Conservation (phyloP, 2,329 filamentous ascomycete species). For the Zymoseptoria tritici region DNA sequence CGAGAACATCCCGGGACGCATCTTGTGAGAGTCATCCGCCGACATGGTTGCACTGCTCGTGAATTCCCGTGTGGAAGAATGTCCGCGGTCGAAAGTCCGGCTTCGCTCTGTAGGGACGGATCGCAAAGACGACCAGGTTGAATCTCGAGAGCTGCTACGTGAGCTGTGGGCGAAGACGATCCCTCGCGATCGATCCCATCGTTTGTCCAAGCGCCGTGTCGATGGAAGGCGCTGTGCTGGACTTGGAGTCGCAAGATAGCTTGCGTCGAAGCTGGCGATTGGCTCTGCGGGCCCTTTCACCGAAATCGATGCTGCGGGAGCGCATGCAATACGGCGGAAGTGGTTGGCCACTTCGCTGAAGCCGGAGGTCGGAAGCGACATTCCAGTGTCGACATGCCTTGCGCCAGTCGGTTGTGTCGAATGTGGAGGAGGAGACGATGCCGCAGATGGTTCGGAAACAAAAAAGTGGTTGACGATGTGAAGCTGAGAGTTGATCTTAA, state of each 20-base stretch:
- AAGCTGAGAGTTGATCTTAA: background rate
- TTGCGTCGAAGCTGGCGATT: background rate
- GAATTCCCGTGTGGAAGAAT: background rate
- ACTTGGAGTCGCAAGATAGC: background rate
- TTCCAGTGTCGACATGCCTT: background rate
- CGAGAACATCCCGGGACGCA: background rate
- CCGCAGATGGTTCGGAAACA: background rate
- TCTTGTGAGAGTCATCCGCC: background rate
- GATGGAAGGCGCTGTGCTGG: slow-evolving; percentile 16
- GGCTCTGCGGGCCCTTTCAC: background rate
- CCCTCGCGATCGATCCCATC: slow-evolving; percentile 25
- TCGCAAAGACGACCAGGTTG: background rate
- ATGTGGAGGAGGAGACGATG: background rate
- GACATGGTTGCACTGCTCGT: background rate
- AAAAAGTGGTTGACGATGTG: background rate
- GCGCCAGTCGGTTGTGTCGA: background rate
- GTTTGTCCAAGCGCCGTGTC: slow-evolving; percentile 20
- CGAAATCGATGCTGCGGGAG: background rate
- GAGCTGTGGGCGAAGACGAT: slow-evolving; percentile 14
- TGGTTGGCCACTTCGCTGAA: background rate
- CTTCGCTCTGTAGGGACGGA: background rate
- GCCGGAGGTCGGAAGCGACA: slow-evolving; percentile 1
- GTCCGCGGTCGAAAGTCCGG: background rate
- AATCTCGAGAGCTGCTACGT: background rate
- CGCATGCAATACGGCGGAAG: background rate